A percentile compares a stretch with the other conserved stretches of the same genome.
These are phyloP conservation scores for Dipteronia sinensis DNA, from an alignment of 345 rosid species.

Conservation along the genomic window DNA sequence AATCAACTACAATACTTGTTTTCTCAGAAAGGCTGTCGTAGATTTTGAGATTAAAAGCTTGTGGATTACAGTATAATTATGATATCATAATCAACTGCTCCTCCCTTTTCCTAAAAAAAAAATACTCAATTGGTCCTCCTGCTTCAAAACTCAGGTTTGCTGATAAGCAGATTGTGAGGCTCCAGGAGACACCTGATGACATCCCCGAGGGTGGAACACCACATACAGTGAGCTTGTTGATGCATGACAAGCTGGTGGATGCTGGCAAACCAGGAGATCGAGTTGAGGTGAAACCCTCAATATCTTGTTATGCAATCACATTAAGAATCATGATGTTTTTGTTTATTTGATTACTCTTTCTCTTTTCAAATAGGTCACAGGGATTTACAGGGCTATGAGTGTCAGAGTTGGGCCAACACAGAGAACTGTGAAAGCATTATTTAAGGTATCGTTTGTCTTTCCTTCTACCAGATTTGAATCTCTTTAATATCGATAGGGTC, in stretches of 20 bases:
- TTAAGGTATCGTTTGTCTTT: slow-evolving; percentile 55
- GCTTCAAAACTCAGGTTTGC: slow-evolving; percentile 62
- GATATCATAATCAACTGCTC: neutral
- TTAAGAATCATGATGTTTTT: neutral
- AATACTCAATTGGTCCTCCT: neutral
- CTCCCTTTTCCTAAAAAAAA: neutral
- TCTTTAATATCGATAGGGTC: slow-evolving; percentile 2
- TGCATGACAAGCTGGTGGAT: slow-evolving; percentile 97
- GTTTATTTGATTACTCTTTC: slow-evolving; percentile 15
- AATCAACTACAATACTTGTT: neutral
- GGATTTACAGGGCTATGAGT: slow-evolving; percentile 95
- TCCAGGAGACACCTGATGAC: slow-evolving; percentile 97
- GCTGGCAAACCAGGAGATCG: slow-evolving; percentile 97
- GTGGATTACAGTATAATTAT: slow-evolving; percentile 3
- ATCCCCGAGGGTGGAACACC: slow-evolving; percentile 99
- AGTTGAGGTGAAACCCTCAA: slow-evolving; percentile 64
- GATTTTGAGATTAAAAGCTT: neutral
- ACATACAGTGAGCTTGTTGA: slow-evolving; percentile 92
- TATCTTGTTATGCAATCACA: neutral
- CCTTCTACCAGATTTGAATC: slow-evolving; percentile 5
- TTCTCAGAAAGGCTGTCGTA: neutral
- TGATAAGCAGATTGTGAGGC: slow-evolving; percentile 98
- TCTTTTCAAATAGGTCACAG: slow-evolving; percentile 63
- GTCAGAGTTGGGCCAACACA: slow-evolving; percentile 83
- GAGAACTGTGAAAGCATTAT: slow-evolving; percentile 93